A percentile compares a stretch with the other conserved stretches of the same genome.
Evolutionary conservation across 192 early-diverging fungal genomes (phyloP).

Genomic region (Coemansia pectinata): DNA sequence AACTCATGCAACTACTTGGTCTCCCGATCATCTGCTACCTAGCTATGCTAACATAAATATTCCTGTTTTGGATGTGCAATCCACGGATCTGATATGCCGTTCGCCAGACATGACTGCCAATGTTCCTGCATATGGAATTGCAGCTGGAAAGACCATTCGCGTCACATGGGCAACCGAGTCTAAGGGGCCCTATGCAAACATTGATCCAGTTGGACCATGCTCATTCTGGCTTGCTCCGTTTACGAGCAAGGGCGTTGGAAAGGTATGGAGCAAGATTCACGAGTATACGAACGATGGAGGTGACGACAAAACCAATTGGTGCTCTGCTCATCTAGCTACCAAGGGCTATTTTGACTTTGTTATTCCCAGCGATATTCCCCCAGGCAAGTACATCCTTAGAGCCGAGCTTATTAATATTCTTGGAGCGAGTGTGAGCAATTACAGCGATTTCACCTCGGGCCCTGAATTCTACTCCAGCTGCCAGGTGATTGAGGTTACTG

Average conservation of each 20-base stretch:
- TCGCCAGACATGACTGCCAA: neutral
- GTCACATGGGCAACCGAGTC: neutral
- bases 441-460: neutral
- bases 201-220: neutral
- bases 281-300: neutral
- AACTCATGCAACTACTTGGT: neutral
- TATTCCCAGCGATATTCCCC: neutral
- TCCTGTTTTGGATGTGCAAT: neutral
- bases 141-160: neutral
- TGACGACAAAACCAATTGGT: neutral
- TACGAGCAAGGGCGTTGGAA: neutral
- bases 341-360: neutral
- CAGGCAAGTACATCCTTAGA: neutral
- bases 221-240: neutral
- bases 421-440: neutral
- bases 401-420: neutral
- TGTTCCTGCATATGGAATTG: neutral
- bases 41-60: neutral
- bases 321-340: neutral
- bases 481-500: neutral
- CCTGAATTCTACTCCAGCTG: neutral
- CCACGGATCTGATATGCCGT: neutral
- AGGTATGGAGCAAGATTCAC: constrained; percentile 4
- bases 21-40: neutral
- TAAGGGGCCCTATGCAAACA: neutral